Evolutionary conservation across 2,329 filamentous ascomycete species (phyloP), one percentile per base, ranked within the genome.

Genomic region (Nemania sp.): DNA sequence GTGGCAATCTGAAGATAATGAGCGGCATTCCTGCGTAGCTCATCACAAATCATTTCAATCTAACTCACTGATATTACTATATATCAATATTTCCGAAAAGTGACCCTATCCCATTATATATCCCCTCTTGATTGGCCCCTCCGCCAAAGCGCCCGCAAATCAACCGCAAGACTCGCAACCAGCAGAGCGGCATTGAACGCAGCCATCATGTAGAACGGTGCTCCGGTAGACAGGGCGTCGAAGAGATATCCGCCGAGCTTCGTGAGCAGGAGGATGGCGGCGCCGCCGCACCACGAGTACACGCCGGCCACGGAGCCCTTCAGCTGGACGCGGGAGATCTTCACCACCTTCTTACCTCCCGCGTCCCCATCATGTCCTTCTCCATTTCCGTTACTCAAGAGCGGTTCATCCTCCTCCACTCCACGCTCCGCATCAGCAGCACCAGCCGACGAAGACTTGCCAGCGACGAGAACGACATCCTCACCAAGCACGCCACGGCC

Each of bases 261-360:
- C 0, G 94, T 97, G 14, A 99, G 80, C 5, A 97, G 73, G 49
- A 99, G 72, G 47, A 99, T 99, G 0, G 92, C 94, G 1, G 86
- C 88, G 12, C 93, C 94, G 9, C 94, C 94, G 51, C 88, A 91
- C 59, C 96, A 83, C 48, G 90, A 95, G 72, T 99, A 99, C 1
- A 97, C 87, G 2, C 94, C 94, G 0, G 94, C 93, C 61, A 99
- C 94, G 12, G 90, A 93, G 11, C 94, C 94, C 74, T 97, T 97
- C 48, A 97, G 81, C 24, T 78, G 74, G 31, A 84, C 78, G 12
- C 81, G 73, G 7, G 80, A 80, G 14, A 73, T 39, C 17, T 49
- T 57, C 12, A 73, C 40, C 17, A 45, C 56, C n/a, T 52, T 23
- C 2, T 9, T 20, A 1, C 9, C 36, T 12, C n/a, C 28, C 15